Base-by-base conservation (phyloP, 495 filamentous ascomycete genomes). In the Achaetomiella virescens region DNA sequence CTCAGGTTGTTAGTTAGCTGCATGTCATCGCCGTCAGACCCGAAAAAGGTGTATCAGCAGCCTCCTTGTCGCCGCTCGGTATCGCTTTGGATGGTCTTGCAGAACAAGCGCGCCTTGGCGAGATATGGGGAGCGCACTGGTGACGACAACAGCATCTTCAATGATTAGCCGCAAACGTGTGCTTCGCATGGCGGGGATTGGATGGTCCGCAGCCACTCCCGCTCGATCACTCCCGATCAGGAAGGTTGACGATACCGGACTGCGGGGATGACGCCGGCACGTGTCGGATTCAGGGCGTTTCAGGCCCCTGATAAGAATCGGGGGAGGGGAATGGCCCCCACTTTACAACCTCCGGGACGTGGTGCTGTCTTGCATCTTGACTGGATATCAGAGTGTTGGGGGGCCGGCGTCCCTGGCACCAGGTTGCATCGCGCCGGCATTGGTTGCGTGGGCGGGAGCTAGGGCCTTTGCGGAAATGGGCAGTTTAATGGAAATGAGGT, bases 341-440 rank as follows among this genome's bases (percentile, higher is more conserved):
- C 17, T 5, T n/a, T 9, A 31, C 25, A 54, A 21, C 47, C 20
- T 41, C 46, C 52, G 33, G 29, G 55, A 43, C 63, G 63, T 63
- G 63, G 46, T 12, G 48, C 53, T 57, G 45, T 59, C 52, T 52
- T 35, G 58, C 27, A 8, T 20, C 37, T 22, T 52, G 18, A 61
- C 53, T 56, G 53, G 48, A 36, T 37, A 17, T 21, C 14, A 14
- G 11, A 0, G 11, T 11, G 6, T 35, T 35, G 24, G 17, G 27
- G 12, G 36, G 18, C 9, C 17, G 36, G n/a, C n/a, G n/a, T 6
- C 11, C 24, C 24, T 45, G 17, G 45, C 3, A 2, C 9, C 18
- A n/a, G 46, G 57, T 63, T 35, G 47, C 48, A 58, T 21, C 45
- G 49, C 50, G 44, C 38, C 45, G 54, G 62, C 47, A 62, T 55